Conservation (phyloP, 345 rosid genomes). For the Aquilaria malaccensis region DNA sequence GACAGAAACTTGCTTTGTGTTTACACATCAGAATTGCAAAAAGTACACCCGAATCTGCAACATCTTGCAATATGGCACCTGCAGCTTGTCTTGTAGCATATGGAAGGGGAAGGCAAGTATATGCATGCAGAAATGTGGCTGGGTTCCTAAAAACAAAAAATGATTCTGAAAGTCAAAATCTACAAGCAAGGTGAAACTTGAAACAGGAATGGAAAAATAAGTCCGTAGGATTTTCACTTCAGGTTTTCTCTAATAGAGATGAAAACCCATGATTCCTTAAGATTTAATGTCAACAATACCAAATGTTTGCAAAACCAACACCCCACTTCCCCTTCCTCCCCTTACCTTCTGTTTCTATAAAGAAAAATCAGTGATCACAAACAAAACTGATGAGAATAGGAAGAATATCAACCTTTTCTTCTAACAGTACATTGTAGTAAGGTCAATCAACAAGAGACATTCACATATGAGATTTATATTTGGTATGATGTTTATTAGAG, state of each 20-base stretch:
- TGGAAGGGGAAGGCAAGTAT: constrained; percentile 93
- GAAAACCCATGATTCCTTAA: too few relatives aligned
- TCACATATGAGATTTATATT: too few relatives aligned
- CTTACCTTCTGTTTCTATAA: background rate
- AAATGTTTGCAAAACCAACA: background rate
- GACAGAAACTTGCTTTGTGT: constrained; percentile 47
- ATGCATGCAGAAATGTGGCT: constrained; percentile 93
- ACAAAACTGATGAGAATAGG: background rate
- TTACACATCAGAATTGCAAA: constrained; percentile 84
- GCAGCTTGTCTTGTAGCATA: constrained; percentile 77
- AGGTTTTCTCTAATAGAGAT: too few relatives aligned
- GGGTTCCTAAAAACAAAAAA: constrained; percentile 57
- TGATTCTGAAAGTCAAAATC: background rate
- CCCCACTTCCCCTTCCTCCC: background rate
- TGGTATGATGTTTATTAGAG: too few relatives aligned
- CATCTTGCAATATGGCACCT: constrained; percentile 83
- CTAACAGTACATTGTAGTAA: too few relatives aligned
- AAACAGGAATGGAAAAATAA: background rate
- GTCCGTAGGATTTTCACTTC: background rate
- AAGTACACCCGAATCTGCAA: constrained; percentile 82
- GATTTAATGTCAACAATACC: background rate
- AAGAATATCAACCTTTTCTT: background rate
- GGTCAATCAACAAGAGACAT: background rate
- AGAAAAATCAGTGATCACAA: background rate
- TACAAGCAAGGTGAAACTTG: constrained; percentile 1